Evolutionary conservation across 2,329 filamentous ascomycete genomes (phyloP).

Genomic region (Aspergillus floridensis): DNA sequence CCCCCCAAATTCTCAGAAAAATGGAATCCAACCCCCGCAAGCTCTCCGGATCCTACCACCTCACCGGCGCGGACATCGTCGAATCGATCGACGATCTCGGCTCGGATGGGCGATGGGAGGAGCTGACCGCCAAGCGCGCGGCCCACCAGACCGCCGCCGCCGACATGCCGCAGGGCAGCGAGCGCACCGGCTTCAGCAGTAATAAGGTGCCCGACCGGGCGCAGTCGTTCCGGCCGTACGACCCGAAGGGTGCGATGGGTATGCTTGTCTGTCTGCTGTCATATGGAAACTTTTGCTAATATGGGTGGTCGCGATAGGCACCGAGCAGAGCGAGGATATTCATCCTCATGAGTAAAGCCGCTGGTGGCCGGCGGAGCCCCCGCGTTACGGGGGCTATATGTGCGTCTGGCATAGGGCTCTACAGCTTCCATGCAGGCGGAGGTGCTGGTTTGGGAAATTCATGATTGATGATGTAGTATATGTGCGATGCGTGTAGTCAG

Average conservation of each 20-base stretch:
- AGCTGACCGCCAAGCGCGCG: background rate
- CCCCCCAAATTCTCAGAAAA: too few relatives aligned
- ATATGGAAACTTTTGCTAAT: background rate
- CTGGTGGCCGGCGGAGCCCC: too few relatives aligned
- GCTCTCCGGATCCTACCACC: conserved; percentile 1
- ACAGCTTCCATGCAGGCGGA: background rate
- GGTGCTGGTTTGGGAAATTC: background rate
- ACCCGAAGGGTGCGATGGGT: background rate
- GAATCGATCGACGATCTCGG: background rate
- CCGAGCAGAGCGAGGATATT: conserved; percentile 1
- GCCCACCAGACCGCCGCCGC: background rate
- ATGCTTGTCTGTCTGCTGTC: background rate
- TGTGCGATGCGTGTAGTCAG: background rate
- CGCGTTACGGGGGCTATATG: too few relatives aligned
- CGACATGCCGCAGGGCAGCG: background rate
- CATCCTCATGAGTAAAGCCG: background rate
- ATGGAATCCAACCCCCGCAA: conserved; percentile 1
- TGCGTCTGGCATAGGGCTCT: too few relatives aligned
- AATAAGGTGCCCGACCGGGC: background rate
- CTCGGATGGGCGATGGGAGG: background rate
- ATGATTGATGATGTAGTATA: background rate
- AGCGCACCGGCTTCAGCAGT: background rate
- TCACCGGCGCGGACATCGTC: background rate
- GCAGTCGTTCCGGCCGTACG: conserved; percentile 2
- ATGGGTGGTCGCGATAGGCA: background rate